These are phyloP conservation scores for Pseudonectria foliicola DNA, from an alignment of 2,329 filamentous ascomycete genomes.

Conservation along the genomic window DNA sequence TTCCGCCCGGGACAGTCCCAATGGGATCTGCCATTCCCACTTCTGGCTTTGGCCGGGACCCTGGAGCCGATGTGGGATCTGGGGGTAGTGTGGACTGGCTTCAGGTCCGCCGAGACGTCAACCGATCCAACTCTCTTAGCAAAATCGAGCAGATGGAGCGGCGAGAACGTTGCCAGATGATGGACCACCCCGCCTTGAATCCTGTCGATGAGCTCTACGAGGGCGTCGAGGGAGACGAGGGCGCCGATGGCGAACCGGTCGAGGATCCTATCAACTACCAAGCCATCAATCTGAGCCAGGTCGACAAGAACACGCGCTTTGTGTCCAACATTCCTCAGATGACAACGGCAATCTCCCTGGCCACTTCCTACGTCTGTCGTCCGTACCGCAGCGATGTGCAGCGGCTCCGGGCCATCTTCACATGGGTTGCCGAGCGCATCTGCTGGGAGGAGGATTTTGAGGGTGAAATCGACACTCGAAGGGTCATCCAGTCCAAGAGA, in stretches of 20 bases:
- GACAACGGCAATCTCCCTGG: conserved; percentile 73
- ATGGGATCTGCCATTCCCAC: conserved; percentile 39
- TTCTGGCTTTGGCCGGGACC: conserved; percentile 36
- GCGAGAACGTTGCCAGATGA: conserved; percentile 85
- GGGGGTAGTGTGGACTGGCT: conserved; percentile 74
- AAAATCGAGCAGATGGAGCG: conserved; percentile 80
- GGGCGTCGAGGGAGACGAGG: conserved; percentile 82
- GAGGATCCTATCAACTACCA: conserved; percentile 74
- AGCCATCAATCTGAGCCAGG: conserved; percentile 70
- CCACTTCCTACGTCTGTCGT: conserved; percentile 86
- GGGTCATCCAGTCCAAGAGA: conserved; percentile 76
- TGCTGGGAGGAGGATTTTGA: conserved; percentile 94
- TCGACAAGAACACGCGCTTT: conserved; percentile 94
- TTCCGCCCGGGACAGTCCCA: conserved; percentile 30
- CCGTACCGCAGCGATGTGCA: conserved; percentile 94
- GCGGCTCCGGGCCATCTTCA: conserved; percentile 87
- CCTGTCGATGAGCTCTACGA: conserved; percentile 86
- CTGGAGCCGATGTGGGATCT: conserved; percentile 64
- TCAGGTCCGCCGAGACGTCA: conserved; percentile 92
- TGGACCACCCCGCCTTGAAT: conserved; percentile 81
- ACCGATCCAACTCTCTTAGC: conserved; percentile 88
- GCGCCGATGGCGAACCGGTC: conserved; percentile 77
- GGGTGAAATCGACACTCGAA: conserved; percentile 71
- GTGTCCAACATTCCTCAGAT: conserved; percentile 74
- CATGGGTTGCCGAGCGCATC: conserved; percentile 93